Conservation (phyloP, 345 rosid species). For the Turnera subulata region DNA sequence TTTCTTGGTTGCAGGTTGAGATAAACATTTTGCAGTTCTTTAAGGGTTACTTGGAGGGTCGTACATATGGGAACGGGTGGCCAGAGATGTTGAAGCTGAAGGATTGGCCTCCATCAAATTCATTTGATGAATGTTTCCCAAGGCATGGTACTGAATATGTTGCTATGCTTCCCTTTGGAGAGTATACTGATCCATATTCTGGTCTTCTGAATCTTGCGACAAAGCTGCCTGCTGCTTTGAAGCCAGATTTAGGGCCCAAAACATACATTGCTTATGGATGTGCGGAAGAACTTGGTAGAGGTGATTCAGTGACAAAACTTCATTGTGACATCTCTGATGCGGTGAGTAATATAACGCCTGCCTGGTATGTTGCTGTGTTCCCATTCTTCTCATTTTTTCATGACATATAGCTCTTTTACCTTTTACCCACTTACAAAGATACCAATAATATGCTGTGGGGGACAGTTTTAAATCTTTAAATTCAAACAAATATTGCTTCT, state of each 20-base stretch:
- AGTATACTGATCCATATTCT: conserved; percentile 46
- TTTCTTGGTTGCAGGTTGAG: conserved; percentile 36
- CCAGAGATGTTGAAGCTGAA: conserved; percentile 54
- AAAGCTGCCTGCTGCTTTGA: conserved; percentile 42
- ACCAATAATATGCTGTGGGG: too few relatives aligned
- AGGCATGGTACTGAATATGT: conserved; percentile 55
- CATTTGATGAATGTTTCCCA: conserved; percentile 52
- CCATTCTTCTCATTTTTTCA: too few relatives aligned
- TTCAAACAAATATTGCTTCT: too few relatives aligned
- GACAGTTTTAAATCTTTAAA: too few relatives aligned
- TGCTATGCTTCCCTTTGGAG: conserved; percentile 43
- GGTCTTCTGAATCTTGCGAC: conserved; percentile 52
- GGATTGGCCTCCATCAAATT: conserved; percentile 59
- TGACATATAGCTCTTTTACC: too few relatives aligned
- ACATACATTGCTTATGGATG: conserved; percentile 54
- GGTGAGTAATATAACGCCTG: conserved; percentile 23
- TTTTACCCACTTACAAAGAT: too few relatives aligned
- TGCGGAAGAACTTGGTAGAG: conserved; percentile 48
- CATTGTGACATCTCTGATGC: conserved; percentile 60
- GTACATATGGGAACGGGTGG: conserved; percentile 40
- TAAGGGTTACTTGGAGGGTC: conserved; percentile 50
- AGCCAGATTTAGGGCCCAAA: conserved; percentile 68
- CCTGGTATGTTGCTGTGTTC: too few relatives aligned
- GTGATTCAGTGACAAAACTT: conserved; percentile 56
- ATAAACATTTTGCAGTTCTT: conserved; percentile 47